Conservation (phyloP, 768 basidiomycete species). For the Amyloporia xantha region DNA sequence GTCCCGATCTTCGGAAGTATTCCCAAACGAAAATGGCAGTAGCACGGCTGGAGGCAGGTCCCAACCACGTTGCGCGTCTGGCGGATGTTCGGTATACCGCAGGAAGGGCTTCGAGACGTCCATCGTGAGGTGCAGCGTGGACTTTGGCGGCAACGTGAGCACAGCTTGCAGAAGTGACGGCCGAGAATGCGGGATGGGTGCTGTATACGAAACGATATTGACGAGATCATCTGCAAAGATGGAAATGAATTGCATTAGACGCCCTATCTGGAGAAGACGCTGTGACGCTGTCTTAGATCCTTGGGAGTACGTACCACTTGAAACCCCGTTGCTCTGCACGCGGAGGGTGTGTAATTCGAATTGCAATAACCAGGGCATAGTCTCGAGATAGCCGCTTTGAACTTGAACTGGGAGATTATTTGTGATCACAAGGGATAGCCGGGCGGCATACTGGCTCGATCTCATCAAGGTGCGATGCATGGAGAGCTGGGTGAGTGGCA, state of each 20-base stretch:
- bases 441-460: slow-evolving; percentile 68
- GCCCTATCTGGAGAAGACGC: too few relatives aligned
- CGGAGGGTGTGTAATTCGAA: slow-evolving; percentile 79
- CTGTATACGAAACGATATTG: slow-evolving; percentile 57
- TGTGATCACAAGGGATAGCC: slow-evolving; percentile 56
- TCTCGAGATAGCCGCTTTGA: slow-evolving; percentile 73
- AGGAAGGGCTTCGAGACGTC: slow-evolving; percentile 81
- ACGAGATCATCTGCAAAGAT: slow-evolving; percentile 50
- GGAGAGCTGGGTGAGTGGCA: slow-evolving; percentile 45
- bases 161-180: slow-evolving; percentile 74
- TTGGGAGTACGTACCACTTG: slow-evolving; percentile 33
- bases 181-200: slow-evolving; percentile 59
- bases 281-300: background rate
- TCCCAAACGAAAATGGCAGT: slow-evolving; percentile 30
- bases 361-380: slow-evolving; percentile 89
- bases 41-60: slow-evolving; percentile 86
- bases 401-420: slow-evolving; percentile 47
- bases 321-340: slow-evolving; percentile 39
- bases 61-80: slow-evolving; percentile 93
- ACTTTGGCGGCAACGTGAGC: slow-evolving; percentile 62
- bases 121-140: slow-evolving; percentile 58
- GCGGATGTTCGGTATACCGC: slow-evolving; percentile 92
- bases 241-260: slow-evolving; percentile 1
- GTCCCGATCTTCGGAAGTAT: background rate
- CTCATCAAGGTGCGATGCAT: slow-evolving; percentile 69